Conservation (phyloP, 805 yeast species). For the Ogataea paradorogensis region DNA sequence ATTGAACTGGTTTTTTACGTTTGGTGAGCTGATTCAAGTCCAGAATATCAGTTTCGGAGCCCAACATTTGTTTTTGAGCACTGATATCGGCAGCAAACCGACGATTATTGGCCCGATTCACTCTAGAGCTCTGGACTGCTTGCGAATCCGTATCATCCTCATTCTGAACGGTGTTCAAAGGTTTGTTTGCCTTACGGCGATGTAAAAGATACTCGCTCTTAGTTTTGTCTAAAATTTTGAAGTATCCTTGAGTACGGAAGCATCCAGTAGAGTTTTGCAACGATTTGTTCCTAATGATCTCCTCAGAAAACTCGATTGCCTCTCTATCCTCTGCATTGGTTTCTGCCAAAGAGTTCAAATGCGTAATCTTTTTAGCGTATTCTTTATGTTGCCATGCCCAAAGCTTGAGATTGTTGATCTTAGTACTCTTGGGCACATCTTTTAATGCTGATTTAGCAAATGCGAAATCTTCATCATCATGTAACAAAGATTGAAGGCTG, state of each 20-base stretch:
- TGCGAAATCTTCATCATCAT: slow-evolving; percentile 72
- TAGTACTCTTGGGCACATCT: slow-evolving; percentile 16
- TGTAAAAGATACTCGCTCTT: slow-evolving; percentile 82
- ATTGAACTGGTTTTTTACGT: slow-evolving; percentile 91
- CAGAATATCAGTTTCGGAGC: slow-evolving; percentile 76
- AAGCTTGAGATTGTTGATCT: slow-evolving; percentile 41
- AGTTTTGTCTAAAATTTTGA: slow-evolving; percentile 66
- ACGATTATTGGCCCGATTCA: slow-evolving; percentile 81
- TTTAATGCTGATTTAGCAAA: slow-evolving; percentile 47
- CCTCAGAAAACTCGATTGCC: slow-evolving; percentile 29
- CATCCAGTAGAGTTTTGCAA: slow-evolving; percentile 52
- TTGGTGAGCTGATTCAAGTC: slow-evolving; percentile 84
- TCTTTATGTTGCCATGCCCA: slow-evolving; percentile 67
- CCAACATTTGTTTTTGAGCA: slow-evolving; percentile 73
- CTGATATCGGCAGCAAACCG: slow-evolving; percentile 86
- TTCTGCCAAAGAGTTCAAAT: slow-evolving; percentile 20
- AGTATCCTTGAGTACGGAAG: slow-evolving; percentile 70
- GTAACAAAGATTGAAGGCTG: slow-evolving; percentile 50
- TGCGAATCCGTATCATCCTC: slow-evolving; percentile 49
- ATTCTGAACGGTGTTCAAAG: slow-evolving; percentile 67
- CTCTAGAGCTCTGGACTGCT: slow-evolving; percentile 64
- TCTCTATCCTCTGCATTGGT: slow-evolving; percentile 29
- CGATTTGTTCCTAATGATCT: slow-evolving; percentile 18
- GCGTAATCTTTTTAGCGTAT: slow-evolving; percentile 14
- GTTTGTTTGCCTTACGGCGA: slow-evolving; percentile 63